These are phyloP conservation scores for Solanum appendiculatum DNA, from an alignment of 257 asterid species.

Conservation along the genomic window DNA sequence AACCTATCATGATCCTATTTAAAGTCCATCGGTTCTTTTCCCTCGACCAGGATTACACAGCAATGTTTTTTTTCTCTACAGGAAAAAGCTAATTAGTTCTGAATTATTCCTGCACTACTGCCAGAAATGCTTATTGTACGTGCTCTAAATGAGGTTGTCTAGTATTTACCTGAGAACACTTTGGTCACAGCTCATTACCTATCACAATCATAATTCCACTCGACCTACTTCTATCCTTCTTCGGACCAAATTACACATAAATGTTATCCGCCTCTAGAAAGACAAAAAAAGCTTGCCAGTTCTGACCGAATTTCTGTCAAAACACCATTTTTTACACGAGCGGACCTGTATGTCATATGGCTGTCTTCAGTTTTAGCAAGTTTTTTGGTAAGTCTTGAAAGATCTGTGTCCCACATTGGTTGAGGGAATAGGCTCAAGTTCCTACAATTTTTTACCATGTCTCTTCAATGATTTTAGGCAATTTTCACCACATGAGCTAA, in stretches of 20 bases:
- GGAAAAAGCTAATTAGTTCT: not conserved
- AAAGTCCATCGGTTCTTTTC: not conserved
- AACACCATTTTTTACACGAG: not conserved
- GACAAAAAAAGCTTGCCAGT: not conserved
- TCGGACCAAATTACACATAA: not conserved
- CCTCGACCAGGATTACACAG: not conserved
- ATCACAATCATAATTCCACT: not conserved
- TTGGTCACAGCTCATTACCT: not conserved
- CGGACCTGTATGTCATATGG: not conserved
- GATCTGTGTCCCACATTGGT: not conserved
- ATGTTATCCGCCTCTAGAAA: not conserved
- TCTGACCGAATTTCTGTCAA: not conserved
- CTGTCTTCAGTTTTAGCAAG: not conserved
- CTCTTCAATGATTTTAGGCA: not conserved
- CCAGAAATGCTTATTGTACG: not conserved
- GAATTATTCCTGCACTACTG: not conserved
- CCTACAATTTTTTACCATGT: not conserved
- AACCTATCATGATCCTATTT: not conserved
- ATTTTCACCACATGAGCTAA: not conserved
- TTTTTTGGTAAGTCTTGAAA: not conserved
- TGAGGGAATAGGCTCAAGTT: not conserved
- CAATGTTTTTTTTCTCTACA: not conserved
- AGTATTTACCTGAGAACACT: not conserved
- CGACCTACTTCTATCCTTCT: not conserved
- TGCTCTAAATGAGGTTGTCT: not conserved